These are phyloP conservation scores for Dactylonectria macrodidyma DNA, from an alignment of 2,329 filamentous ascomycete species.

Conservation along the genomic window DNA sequence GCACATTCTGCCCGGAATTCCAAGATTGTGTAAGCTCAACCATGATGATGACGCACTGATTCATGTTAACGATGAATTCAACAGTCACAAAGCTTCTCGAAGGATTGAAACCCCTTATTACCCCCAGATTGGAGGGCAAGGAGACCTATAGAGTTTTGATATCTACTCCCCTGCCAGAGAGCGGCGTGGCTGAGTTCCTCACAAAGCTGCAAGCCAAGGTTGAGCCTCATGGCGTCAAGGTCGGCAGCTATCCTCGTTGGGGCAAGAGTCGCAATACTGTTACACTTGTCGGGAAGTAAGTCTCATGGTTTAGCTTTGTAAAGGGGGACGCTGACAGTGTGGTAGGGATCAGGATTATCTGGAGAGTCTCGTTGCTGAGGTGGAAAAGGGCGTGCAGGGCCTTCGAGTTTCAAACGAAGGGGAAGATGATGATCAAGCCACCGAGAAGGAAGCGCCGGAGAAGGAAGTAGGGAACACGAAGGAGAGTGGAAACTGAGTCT, in stretches of 20 bases:
- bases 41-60: neutral
- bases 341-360: conserved; percentile 80
- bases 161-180: conserved; percentile 90
- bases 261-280: conserved; percentile 90
- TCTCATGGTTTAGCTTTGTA: conserved; percentile 11
- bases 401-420: conserved; percentile 78
- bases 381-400: conserved; percentile 83
- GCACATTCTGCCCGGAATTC: conserved; percentile 93
- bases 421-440: conserved; percentile 75
- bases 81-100: conserved; percentile 82
- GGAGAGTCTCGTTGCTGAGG: conserved; percentile 83
- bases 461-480: conserved; percentile 27
- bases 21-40: conserved; percentile 75
- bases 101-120: conserved; percentile 78
- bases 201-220: conserved; percentile 84
- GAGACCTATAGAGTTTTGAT: conserved; percentile 85
- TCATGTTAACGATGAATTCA: conserved; percentile 27
- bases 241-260: conserved; percentile 96
- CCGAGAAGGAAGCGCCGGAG: conserved; percentile 37
- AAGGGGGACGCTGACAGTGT: conserved; percentile 33
- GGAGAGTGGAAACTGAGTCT: conserved; percentile 19
- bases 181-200: conserved; percentile 85
- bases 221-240: conserved; percentile 85
- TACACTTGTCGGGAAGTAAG: conserved; percentile 80
- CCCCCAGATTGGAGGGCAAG: conserved; percentile 85